Evolutionary conservation across 2,329 filamentous ascomycete species (phyloP).

Genomic region (Sporothrix brunneoviolacea): DNA sequence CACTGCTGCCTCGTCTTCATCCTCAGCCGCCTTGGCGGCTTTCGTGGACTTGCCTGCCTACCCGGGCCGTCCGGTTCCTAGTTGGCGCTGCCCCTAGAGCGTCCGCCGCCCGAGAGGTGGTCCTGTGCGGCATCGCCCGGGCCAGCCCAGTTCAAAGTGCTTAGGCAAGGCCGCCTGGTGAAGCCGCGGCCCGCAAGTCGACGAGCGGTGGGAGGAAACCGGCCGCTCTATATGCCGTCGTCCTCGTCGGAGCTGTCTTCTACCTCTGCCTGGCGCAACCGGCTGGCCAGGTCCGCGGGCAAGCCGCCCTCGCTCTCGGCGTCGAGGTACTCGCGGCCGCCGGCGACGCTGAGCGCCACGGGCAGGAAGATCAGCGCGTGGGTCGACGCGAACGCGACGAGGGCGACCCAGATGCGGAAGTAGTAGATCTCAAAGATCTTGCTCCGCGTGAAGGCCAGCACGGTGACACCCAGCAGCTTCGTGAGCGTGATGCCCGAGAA

Average conservation of each 20-base stretch:
- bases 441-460: conserved; percentile 87
- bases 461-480: conserved; percentile 84
- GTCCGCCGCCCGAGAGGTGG: background rate
- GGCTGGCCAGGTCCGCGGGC: conserved; percentile 76
- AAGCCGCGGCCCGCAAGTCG: background rate
- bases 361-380: conserved; percentile 90
- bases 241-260: conserved; percentile 72
- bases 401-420: conserved; percentile 89
- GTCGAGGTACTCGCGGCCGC: conserved; percentile 82
- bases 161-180: background rate
- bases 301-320: conserved; percentile 81
- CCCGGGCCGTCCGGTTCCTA: conserved; percentile 4
- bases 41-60: background rate
- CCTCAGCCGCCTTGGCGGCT: background rate
- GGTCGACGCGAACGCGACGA: conserved; percentile 80
- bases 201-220: background rate
- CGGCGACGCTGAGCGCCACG: conserved; percentile 77
- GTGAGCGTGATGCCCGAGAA: conserved; percentile 96
- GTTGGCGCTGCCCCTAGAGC: background rate
- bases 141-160: background rate
- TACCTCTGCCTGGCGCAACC: conserved; percentile 54
- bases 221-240: conserved; percentile 27
- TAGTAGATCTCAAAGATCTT: conserved; percentile 99
- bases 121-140: too few species aligned
- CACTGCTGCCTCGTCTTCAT: background rate